A percentile compares a stretch with the other conserved stretches of the same genome.
These are phyloP conservation scores for Alternaria novae-zelandiae DNA, from an alignment of 2,329 filamentous ascomycete species.

Conservation along the genomic window DNA sequence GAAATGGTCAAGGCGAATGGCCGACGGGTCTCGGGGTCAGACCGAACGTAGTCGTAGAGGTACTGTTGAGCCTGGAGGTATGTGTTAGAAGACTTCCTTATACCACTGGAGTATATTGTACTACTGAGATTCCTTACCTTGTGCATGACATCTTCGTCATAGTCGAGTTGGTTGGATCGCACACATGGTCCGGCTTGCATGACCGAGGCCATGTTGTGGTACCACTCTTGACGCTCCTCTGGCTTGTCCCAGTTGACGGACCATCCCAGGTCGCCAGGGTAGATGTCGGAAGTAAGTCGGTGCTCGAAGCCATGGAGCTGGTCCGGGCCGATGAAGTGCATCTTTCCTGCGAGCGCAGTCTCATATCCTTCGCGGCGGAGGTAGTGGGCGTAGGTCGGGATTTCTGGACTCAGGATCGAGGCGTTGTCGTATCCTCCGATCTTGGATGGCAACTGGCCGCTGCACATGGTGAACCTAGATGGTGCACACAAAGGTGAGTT, in stretches of 20 bases:
- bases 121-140: conserved; percentile 52
- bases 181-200: conserved; percentile 87
- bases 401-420: conserved; percentile 79
- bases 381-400: conserved; percentile 93
- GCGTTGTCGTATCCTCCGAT: conserved; percentile 94
- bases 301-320: conserved; percentile 94
- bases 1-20: conserved; percentile 92
- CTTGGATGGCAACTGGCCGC: conserved; percentile 86
- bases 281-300: conserved; percentile 87
- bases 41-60: conserved; percentile 87
- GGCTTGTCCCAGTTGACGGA: conserved; percentile 95
- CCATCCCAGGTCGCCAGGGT: conserved; percentile 94
- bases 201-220: conserved; percentile 91
- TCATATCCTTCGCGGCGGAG: conserved; percentile 84
- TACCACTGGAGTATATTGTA: not conserved
- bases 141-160: conserved; percentile 95
- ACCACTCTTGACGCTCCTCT: conserved; percentile 85
- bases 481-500: conserved; percentile 91
- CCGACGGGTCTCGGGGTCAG: conserved; percentile 69
- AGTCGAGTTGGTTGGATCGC: conserved; percentile 92
- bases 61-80: conserved; percentile 73
- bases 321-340: conserved; percentile 92
- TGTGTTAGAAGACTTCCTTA: conserved; percentile 9
- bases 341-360: conserved; percentile 90
- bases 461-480: conserved; percentile 93